phyloP scores from a whole-genome alignment of 805 yeast genomes.

The Suhomyces emberorum region DNA sequence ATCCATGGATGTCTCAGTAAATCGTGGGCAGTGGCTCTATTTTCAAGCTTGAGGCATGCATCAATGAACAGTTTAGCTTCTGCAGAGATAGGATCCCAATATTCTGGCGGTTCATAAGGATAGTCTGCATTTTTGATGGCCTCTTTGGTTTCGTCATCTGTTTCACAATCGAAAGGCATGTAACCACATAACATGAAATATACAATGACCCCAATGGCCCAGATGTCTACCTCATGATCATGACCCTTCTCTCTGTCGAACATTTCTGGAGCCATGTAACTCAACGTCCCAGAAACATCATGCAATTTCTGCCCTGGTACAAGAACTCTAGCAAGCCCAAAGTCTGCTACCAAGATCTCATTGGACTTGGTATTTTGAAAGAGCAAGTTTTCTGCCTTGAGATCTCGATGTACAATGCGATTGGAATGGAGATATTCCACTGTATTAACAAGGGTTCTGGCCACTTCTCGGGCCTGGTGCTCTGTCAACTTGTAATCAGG shows the following conservation, averaged over 20 bases:
- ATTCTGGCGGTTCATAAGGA: slow-evolving; percentile 57
- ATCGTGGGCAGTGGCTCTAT: slow-evolving; percentile 46
- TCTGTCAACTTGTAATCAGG: slow-evolving; percentile 42
- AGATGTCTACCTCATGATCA: slow-evolving; percentile 59
- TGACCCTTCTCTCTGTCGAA: slow-evolving; percentile 53
- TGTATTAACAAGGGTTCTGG: slow-evolving; percentile 51
- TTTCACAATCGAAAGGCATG: slow-evolving; percentile 75
- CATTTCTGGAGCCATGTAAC: slow-evolving; percentile 72
- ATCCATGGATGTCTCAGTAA: slow-evolving; percentile 45
- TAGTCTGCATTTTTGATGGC: slow-evolving; percentile 61
- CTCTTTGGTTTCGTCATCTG: slow-evolving; percentile 61
- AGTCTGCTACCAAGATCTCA: slow-evolving; percentile 51
- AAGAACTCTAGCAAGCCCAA: slow-evolving; percentile 59
- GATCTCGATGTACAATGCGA: slow-evolving; percentile 65
- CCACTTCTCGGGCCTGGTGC: slow-evolving; percentile 46
- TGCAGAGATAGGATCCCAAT: slow-evolving; percentile 49
- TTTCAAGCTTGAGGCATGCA: slow-evolving; percentile 47
- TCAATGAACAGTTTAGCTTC: slow-evolving; percentile 59
- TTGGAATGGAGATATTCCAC: slow-evolving; percentile 56
- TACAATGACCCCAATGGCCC: slow-evolving; percentile 74
- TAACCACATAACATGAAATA: slow-evolving; percentile 72
- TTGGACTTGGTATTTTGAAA: slow-evolving; percentile 38
- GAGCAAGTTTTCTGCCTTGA: slow-evolving; percentile 69
- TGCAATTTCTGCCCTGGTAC: slow-evolving; percentile 26
- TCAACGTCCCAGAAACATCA: slow-evolving; percentile 65